Percentiles rank a stretch among this genome's conserved stretches.
phyloP scores from a whole-genome alignment of 768 basidiomycete genomes.

The Russula sp. region DNA sequence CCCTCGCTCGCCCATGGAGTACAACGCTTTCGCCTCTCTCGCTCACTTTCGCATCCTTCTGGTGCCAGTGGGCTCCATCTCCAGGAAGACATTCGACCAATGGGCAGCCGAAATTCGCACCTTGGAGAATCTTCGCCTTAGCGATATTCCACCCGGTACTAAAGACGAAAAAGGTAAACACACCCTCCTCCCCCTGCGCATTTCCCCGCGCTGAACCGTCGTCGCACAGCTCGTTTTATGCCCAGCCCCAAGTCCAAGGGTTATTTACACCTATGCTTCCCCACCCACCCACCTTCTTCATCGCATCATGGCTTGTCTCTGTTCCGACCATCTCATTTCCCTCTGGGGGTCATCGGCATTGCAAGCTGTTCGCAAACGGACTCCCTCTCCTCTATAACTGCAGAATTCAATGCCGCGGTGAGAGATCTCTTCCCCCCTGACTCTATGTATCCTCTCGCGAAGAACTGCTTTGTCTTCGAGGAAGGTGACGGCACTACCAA shows the following conservation, averaged over 20 bases:
- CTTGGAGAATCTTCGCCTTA: constrained; percentile 70
- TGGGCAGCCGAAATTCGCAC: constrained; percentile 72
- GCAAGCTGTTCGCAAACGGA: constrained; percentile 62
- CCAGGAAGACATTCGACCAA: constrained; percentile 62
- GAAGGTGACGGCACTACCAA: constrained; percentile 55
- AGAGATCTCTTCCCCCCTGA: constrained; percentile 64
- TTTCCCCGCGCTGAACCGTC: constrained; percentile 10
- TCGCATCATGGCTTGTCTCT: constrained; percentile 67
- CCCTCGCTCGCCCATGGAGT: constrained; percentile 50
- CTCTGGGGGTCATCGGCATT: constrained; percentile 86
- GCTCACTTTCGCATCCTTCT: constrained; percentile 84
- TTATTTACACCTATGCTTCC: constrained; percentile 74
- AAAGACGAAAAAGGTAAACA: constrained; percentile 71
- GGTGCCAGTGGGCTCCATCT: constrained; percentile 78
- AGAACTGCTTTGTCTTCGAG: constrained; percentile 84
- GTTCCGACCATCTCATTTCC: constrained; percentile 75
- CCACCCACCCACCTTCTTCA: constrained; percentile 68
- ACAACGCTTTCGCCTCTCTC: constrained; percentile 72
- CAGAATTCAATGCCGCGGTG: constrained; percentile 65
- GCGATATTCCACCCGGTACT: constrained; percentile 77
- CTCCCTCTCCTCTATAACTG: constrained; percentile 50
- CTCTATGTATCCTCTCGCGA: constrained; percentile 72
- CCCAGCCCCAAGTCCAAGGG: constrained; percentile 74
- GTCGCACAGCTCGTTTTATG: constrained; percentile 69
- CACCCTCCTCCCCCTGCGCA: not conserved